Evolutionary conservation across 2,329 filamentous ascomycete genomes (phyloP), one percentile per base, ranked within the genome.

Genomic region (Fusarium tuaranense): DNA sequence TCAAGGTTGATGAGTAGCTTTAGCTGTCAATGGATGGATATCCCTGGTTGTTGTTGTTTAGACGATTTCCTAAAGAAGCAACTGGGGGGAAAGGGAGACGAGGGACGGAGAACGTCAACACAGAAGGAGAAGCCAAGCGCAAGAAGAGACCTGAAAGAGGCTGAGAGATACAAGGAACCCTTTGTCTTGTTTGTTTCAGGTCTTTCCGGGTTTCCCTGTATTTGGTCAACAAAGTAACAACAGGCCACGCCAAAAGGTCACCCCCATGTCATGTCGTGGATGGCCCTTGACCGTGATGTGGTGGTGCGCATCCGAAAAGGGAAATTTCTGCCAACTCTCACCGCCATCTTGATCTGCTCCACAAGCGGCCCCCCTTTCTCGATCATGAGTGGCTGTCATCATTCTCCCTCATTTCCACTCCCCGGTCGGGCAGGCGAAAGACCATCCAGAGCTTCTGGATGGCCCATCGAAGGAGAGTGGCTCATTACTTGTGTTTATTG

Each of bases 361-460:
- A 67, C 51, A 32, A 32, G 20, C 25, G 20, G 61, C 32, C 36
- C 25, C 67, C 68, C 69, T 55, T 39, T 25, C 36, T 63, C 48
- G 36, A 41, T 65, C 48, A 32, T 73, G 66, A 74, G 63, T 74
- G 72, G 72, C 63, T 58, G 34, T 53, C 18, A 34, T n/a, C 48
- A 30, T 25, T 25, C n/a, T 59, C 48, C 51, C 66, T 74, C 72
- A 74, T 74, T 75, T 74, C 72, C 72, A 63, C 55, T 53, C 66
- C 46, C 72, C n/a, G 48, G 48, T 55, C 48, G n/a, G 18, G 27
- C 27, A 30, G 48, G 4, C 16, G 48, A 55, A 20, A 34, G 32
- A n/a, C 48, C 48, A 55, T 55, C 18, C 27, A 55, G 18, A 55
- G 27, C 48, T 55, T 55, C 27, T 55, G 48, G 48, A 34, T 55